Evolutionary conservation across 495 filamentous ascomycete genomes (phyloP).

Genomic region (Staphylotrichum longicolle): DNA sequence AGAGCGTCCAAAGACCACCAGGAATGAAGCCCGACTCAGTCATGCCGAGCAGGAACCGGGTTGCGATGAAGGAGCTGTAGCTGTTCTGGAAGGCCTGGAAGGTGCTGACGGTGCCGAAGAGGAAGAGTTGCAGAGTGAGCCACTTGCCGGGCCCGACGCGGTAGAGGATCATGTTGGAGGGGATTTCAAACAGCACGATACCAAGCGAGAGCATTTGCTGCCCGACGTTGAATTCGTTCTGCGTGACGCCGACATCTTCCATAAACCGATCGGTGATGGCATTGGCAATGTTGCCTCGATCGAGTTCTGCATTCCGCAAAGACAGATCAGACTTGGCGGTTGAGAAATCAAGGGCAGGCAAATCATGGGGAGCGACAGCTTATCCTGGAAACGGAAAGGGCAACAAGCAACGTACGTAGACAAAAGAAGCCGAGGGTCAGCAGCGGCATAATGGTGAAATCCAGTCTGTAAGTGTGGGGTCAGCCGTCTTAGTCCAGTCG

Average conservation of each 20-base stretch:
- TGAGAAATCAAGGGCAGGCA: too few species aligned
- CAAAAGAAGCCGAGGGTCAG: conserved; percentile 59
- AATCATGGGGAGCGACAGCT: conserved; percentile 24
- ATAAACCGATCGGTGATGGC: conserved; percentile 44
- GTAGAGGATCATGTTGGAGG: conserved; percentile 57
- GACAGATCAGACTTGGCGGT: neutral
- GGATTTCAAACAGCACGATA: conserved; percentile 59
- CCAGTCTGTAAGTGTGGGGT: conserved; percentile 37
- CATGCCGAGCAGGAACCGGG: conserved; percentile 51
- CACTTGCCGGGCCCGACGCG: conserved; percentile 57
- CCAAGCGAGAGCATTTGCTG: conserved; percentile 55
- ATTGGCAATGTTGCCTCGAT: conserved; percentile 34
- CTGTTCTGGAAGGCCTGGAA: conserved; percentile 57
- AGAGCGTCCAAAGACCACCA: conserved; percentile 59
- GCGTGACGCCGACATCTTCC: conserved; percentile 52
- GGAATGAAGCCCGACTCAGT: conserved; percentile 62
- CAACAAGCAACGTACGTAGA: conserved; percentile 44
- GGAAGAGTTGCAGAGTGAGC: conserved; percentile 57
- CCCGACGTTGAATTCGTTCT: conserved; percentile 59
- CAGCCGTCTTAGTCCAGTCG: neutral
- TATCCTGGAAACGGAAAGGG: neutral
- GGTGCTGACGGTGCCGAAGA: conserved; percentile 56
- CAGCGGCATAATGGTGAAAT: conserved; percentile 50
- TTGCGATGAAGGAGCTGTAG: conserved; percentile 50
- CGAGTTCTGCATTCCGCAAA: conserved; percentile 33